These are phyloP conservation scores for Scleroderma citrinum DNA, from an alignment of 768 basidiomycete species.

Conservation along the genomic window DNA sequence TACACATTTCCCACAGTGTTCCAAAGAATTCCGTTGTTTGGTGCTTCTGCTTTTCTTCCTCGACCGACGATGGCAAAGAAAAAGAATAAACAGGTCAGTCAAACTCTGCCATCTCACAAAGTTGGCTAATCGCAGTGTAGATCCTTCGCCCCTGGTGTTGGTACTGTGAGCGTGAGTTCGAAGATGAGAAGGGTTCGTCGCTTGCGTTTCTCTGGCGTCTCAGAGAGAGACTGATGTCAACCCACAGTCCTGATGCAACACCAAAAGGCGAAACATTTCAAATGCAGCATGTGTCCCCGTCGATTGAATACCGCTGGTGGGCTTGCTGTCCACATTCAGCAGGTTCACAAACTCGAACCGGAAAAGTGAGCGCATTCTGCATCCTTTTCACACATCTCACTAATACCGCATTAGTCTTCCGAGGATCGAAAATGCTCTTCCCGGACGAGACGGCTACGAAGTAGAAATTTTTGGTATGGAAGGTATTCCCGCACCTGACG, in stretches of 20 bases:
- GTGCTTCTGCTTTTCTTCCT: slow-evolving; percentile 11
- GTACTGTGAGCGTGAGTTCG: slow-evolving; percentile 99
- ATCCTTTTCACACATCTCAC: slow-evolving; percentile 7
- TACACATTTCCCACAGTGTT: background rate
- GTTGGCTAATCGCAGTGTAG: slow-evolving; percentile 32
- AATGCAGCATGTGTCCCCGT: slow-evolving; percentile 92
- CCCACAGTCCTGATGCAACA: slow-evolving; percentile 90
- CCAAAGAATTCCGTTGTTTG: background rate
- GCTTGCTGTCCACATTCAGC: slow-evolving; percentile 95
- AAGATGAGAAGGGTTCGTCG: slow-evolving; percentile 91
- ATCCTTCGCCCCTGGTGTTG: slow-evolving; percentile 93
- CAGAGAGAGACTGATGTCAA: background rate
- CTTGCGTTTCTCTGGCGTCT: background rate
- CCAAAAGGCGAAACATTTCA: slow-evolving; percentile 99
- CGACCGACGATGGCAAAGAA: slow-evolving; percentile 42
- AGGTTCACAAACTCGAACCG: slow-evolving; percentile 98
- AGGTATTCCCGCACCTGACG: slow-evolving; percentile 89
- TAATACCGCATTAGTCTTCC: slow-evolving; percentile 41
- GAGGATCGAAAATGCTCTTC: slow-evolving; percentile 95
- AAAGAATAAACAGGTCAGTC: slow-evolving; percentile 45
- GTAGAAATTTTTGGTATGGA: slow-evolving; percentile 99
- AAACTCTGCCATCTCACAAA: background rate
- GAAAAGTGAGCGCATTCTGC: slow-evolving; percentile 45
- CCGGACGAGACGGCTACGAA: slow-evolving; percentile 95
- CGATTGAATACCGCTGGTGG: slow-evolving; percentile 97